Evolutionary conservation across 2,329 filamentous ascomycete species (phyloP).

Genomic region (Arthroderma uncinatum): DNA sequence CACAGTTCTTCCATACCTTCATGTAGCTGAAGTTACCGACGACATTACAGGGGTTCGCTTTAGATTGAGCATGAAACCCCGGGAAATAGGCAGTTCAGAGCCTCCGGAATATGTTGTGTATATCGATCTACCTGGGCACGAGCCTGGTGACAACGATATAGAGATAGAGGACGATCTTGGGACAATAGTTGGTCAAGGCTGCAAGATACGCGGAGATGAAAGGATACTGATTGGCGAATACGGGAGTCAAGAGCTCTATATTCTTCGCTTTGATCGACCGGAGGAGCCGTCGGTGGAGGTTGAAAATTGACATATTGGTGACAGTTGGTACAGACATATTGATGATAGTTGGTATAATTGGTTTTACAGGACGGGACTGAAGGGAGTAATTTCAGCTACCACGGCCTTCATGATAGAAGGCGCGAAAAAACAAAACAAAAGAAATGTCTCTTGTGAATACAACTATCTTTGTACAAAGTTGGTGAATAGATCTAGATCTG

Average conservation of each 20-base stretch:
- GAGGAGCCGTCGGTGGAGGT: background rate
- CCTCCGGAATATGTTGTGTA: too few relatives aligned
- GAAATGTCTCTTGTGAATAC: constrained; percentile 7
- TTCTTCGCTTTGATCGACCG: background rate
- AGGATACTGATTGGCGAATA: background rate
- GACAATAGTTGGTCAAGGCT: background rate
- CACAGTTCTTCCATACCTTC: too few relatives aligned
- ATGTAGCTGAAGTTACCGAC: too few relatives aligned
- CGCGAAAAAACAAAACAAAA: background rate
- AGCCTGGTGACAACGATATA: too few relatives aligned
- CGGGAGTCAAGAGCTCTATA: background rate
- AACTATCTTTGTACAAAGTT: constrained; percentile 8
- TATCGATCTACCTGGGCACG: too few relatives aligned
- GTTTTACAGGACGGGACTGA: background rate
- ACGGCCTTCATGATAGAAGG: background rate
- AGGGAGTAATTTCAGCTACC: background rate
- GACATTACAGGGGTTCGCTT: too few relatives aligned
- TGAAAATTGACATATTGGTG: background rate
- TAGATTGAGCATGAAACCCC: too few relatives aligned
- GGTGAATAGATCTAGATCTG: constrained; percentile 6
- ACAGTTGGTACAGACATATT: too few relatives aligned
- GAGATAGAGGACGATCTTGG: too few relatives aligned
- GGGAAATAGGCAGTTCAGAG: too few relatives aligned
- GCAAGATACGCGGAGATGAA: background rate
- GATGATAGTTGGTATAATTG: too few relatives aligned